These are phyloP conservation scores for Aspergillus bertholletiae DNA, from an alignment of 495 filamentous ascomycete species.

Conservation along the genomic window DNA sequence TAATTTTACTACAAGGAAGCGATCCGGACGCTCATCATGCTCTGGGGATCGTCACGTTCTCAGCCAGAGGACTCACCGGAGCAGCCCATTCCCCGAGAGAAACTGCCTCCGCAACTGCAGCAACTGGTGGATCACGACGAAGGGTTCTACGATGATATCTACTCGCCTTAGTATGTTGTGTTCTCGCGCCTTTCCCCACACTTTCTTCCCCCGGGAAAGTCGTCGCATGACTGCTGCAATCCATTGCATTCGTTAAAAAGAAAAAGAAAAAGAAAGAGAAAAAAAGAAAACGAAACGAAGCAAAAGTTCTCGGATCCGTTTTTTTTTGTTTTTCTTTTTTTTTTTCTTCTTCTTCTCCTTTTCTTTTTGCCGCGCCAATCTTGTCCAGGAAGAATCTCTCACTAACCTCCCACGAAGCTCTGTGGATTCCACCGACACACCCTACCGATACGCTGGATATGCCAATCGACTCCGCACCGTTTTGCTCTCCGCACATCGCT, in stretches of 20 bases:
- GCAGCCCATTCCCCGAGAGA: constrained; percentile 53
- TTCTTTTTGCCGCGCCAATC: too few relatives aligned
- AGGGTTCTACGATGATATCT: constrained; percentile 72
- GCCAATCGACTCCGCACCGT: constrained; percentile 82
- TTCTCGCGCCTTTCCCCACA: background rate
- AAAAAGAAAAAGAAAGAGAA: background rate
- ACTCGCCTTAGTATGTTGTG: constrained; percentile 71
- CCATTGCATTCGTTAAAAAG: too few relatives aligned
- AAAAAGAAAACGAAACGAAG: too few relatives aligned
- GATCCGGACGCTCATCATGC: too few relatives aligned
- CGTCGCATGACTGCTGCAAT: too few relatives aligned
- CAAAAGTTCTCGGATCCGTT: too few relatives aligned
- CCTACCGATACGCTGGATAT: constrained; percentile 90
- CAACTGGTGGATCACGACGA: constrained; percentile 74
- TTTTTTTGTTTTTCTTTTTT: too few relatives aligned
- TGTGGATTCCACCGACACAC: constrained; percentile 76
- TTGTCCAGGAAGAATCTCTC: background rate
- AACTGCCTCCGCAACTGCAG: constrained; percentile 67
- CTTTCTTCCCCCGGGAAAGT: too few relatives aligned
- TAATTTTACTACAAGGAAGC: too few relatives aligned
- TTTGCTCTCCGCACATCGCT: constrained; percentile 85
- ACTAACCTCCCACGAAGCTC: constrained; percentile 48
- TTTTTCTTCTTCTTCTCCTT: too few relatives aligned
- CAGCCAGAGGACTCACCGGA: constrained; percentile 30
- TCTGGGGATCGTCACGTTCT: constrained; percentile 28